Conservation (phyloP, 2,329 filamentous ascomycete genomes). For the Elsinoe fawcettii region DNA sequence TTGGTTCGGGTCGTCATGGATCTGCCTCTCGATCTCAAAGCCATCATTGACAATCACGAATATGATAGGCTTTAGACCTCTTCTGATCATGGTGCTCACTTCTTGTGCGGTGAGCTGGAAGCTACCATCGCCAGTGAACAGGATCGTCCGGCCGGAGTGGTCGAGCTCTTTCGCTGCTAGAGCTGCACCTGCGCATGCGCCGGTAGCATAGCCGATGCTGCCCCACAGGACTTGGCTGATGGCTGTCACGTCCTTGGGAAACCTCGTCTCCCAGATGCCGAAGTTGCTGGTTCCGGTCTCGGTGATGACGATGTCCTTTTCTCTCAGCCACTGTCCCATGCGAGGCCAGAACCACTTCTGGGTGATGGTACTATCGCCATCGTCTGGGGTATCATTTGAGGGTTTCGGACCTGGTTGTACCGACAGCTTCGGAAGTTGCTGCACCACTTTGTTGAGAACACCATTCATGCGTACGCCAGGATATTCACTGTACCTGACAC, state of each 20-base stretch:
- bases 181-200: slow-evolving; percentile 59
- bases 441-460: slow-evolving; percentile 65
- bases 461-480: slow-evolving; percentile 69
- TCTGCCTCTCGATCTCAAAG: slow-evolving; percentile 74
- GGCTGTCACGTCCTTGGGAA: slow-evolving; percentile 68
- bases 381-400: slow-evolving; percentile 22
- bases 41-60: slow-evolving; percentile 84
- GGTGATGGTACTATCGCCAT: slow-evolving; percentile 44
- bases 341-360: slow-evolving; percentile 73
- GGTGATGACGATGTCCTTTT: slow-evolving; percentile 71
- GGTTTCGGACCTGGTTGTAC: slow-evolving; percentile 42
- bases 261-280: slow-evolving; percentile 77
- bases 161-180: slow-evolving; percentile 48
- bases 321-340: slow-evolving; percentile 62
- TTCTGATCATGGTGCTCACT: slow-evolving; percentile 72
- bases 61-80: slow-evolving; percentile 67
- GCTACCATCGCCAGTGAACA: slow-evolving; percentile 84
- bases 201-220: slow-evolving; percentile 58
- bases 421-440: slow-evolving; percentile 51
- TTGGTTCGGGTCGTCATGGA: slow-evolving; percentile 15
- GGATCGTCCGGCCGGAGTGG: slow-evolving; percentile 53
- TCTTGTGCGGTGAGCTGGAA: slow-evolving; percentile 82
- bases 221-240: slow-evolving; percentile 72
- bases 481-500: slow-evolving; percentile 71
- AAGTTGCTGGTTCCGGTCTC: slow-evolving; percentile 86